These are phyloP conservation scores for Parafenestella ontariensis DNA, from an alignment of 2,329 filamentous ascomycete species.

Conservation along the genomic window DNA sequence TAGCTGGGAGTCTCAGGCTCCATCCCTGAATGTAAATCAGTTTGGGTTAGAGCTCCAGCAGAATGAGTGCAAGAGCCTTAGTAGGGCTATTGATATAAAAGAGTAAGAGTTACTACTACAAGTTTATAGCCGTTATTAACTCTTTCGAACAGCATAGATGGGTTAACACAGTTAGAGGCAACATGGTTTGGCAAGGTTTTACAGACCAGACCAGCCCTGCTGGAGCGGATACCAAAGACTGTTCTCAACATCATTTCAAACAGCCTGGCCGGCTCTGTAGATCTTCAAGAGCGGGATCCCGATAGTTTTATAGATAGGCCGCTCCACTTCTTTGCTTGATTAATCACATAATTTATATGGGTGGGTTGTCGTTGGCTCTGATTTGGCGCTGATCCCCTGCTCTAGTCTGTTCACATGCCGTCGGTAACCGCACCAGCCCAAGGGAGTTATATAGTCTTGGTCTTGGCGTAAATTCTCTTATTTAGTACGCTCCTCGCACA, in stretches of 20 bases:
- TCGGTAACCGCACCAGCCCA: no score
- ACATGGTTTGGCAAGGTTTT: slow-evolving; percentile 9
- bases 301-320: slow-evolving; percentile 6
- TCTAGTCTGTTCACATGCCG: no score
- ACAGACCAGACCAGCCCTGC: slow-evolving; percentile 10
- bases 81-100: slow-evolving; percentile 11
- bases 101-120: slow-evolving; percentile 9
- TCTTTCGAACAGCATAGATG: slow-evolving; percentile 14
- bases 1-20: background rate
- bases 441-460: no score
- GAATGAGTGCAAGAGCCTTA: slow-evolving; percentile 7
- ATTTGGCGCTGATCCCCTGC: no score
- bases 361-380: no score
- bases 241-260: slow-evolving; percentile 8
- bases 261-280: slow-evolving; percentile 1
- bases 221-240: slow-evolving; percentile 2
- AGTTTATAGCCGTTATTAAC: no score
- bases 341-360: no score
- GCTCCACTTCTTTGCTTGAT: slow-evolving; percentile 13
- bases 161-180: slow-evolving; percentile 2
- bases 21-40: slow-evolving; percentile 1
- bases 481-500: no score
- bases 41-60: slow-evolving; percentile 5
- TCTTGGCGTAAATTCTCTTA: no score
- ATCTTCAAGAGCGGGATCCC: slow-evolving; percentile 6